These are phyloP conservation scores for Boletus rubroflammeus DNA, from an alignment of 768 basidiomycete species.

Conservation along the genomic window DNA sequence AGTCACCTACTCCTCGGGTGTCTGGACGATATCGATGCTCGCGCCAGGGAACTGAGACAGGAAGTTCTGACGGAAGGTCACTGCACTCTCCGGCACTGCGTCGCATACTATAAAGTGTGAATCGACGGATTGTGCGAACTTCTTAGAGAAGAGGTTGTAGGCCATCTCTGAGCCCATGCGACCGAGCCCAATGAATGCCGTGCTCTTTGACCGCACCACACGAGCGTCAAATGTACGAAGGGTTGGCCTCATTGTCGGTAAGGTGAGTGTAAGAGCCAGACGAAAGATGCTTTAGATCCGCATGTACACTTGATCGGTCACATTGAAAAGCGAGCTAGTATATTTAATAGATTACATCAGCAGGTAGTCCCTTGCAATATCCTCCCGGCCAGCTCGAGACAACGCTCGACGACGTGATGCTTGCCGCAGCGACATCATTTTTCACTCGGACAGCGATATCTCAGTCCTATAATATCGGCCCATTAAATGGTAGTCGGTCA, in stretches of 20 bases:
- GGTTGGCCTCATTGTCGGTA: conserved; percentile 48
- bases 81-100: conserved; percentile 56
- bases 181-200: conserved; percentile 83
- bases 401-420: conserved; percentile 39
- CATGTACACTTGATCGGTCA: neutral
- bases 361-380: neutral
- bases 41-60: conserved; percentile 54
- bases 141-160: conserved; percentile 78
- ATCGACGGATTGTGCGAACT: conserved; percentile 48
- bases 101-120: conserved; percentile 77
- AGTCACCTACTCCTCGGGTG: conserved; percentile 68
- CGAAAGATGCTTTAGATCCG: neutral
- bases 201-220: conserved; percentile 44
- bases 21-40: conserved; percentile 52
- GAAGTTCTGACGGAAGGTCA: conserved; percentile 55
- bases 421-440: conserved; percentile 81
- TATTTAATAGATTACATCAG: conserved; percentile 12
- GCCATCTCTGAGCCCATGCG: conserved; percentile 90
- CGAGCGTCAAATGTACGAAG: conserved; percentile 36
- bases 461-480: conserved; percentile 70
- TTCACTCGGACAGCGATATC: conserved; percentile 78
- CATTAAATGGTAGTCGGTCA: conserved; percentile 35
- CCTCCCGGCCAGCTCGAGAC: neutral
- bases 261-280: neutral
- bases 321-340: neutral